phyloP scores from a whole-genome alignment of 1,284 basidiomycete genomes.

The Singerocomus inundabilis region DNA sequence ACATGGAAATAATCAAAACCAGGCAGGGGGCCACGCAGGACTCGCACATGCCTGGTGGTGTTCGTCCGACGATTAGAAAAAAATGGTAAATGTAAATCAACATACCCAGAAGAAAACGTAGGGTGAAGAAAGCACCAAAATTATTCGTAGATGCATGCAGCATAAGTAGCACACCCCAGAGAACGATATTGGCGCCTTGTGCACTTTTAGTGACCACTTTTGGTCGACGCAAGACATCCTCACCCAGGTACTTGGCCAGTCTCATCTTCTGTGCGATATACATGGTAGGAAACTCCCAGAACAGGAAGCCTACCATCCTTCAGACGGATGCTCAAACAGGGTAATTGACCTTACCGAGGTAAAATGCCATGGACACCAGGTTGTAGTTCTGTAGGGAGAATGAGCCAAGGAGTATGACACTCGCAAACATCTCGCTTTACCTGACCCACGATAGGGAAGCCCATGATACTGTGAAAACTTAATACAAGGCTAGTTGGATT shows the following conservation, averaged over 20 bases:
- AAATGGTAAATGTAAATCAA: neutral
- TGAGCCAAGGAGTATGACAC: constrained; percentile 10
- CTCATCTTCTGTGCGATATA: constrained; percentile 62
- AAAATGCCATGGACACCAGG: constrained; percentile 62
- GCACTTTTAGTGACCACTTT: neutral
- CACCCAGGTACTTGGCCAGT: constrained; percentile 63
- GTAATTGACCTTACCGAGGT: constrained; percentile 17
- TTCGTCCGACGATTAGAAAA: neutral
- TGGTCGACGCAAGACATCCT: neutral
- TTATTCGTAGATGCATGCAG: constrained; percentile 55
- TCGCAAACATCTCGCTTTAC: constrained; percentile 31
- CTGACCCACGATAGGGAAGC: constrained; percentile 60
- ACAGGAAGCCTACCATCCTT: constrained; percentile 46
- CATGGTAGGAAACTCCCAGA: constrained; percentile 67
- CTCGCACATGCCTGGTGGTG: constrained; percentile 57
- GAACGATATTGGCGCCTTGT: constrained; percentile 54
- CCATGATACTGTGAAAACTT: constrained; percentile 52
- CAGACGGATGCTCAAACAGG: neutral
- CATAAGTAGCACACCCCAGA: constrained; percentile 64
- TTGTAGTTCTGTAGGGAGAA: constrained; percentile 49
- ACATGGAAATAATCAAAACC: constrained; percentile 65
- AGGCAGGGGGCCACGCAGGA: constrained; percentile 62
- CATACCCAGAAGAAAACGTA: constrained; percentile 59
- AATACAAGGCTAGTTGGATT: neutral
- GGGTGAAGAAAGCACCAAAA: constrained; percentile 60